A percentile compares a stretch with the other conserved stretches of the same genome.
These are phyloP conservation scores for Spergularia marina DNA, from an alignment of 148 eudicot genomes.

Conservation along the genomic window DNA sequence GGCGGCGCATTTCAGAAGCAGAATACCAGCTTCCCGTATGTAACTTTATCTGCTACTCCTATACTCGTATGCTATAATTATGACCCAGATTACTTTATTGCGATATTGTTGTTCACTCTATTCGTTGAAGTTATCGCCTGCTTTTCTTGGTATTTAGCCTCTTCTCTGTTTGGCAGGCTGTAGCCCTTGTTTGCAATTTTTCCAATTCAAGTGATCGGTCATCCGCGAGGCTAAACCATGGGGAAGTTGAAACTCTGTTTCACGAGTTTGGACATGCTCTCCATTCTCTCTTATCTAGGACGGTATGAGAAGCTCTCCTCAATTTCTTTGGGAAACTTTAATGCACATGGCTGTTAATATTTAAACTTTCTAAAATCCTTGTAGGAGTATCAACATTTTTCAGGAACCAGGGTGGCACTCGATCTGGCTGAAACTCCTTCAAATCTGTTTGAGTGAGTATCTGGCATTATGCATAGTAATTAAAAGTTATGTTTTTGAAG, in stretches of 20 bases:
- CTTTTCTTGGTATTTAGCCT: constrained; percentile 1
- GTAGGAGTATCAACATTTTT: constrained; percentile 95
- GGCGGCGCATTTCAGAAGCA: constrained; percentile 72
- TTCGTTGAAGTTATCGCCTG: background rate
- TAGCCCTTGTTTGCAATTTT: constrained; percentile 97
- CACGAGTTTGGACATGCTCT: constrained; percentile 99
- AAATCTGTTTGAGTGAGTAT: constrained; percentile 89
- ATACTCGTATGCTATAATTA: background rate
- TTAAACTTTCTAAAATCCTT: constrained; percentile 12
- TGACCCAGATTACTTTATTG: background rate
- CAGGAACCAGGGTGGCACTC: constrained; percentile 91
- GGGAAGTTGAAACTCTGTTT: constrained; percentile 91
- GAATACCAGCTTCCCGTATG: constrained; percentile 96
- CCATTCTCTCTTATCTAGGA: constrained; percentile 91
- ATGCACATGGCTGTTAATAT: constrained; percentile 2
- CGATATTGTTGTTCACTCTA: background rate
- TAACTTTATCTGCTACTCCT: constrained; percentile 2
- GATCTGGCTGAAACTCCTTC: constrained; percentile 99
- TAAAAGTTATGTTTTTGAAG: background rate
- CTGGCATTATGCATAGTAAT: background rate
- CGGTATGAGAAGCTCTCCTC: constrained; percentile 43
- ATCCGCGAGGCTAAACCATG: constrained; percentile 67
- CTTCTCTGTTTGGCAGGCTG: constrained; percentile 48
- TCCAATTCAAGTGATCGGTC: constrained; percentile 44
- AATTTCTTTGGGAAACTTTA: constrained; percentile 11